A percentile compares a stretch with the other conserved stretches of the same genome.
phyloP scores from a whole-genome alignment of 352 stramenopile species.

The Globisporangium mamillatum region DNA sequence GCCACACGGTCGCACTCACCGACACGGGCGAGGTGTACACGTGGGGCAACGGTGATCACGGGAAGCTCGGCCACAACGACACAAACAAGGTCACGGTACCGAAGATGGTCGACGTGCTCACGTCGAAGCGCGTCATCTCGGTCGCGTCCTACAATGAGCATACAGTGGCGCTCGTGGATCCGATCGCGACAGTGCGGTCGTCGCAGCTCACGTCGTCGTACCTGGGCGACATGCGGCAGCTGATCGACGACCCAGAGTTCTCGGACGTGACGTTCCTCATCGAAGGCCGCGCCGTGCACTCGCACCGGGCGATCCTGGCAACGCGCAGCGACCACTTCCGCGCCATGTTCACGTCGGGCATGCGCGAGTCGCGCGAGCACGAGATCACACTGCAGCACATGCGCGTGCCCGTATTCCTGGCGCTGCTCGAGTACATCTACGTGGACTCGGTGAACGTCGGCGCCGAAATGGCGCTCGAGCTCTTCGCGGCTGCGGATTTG shows the following conservation, averaged over 20 bases:
- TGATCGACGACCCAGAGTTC: conserved; percentile 91
- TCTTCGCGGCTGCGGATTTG: conserved; percentile 93
- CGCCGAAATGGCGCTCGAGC: conserved; percentile 91
- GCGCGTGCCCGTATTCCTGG: conserved; percentile 90
- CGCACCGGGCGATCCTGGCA: conserved; percentile 90
- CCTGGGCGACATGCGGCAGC: conserved; percentile 86
- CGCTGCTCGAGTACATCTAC: conserved; percentile 97
- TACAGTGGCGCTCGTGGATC: conserved; percentile 91
- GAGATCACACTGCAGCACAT: conserved; percentile 90
- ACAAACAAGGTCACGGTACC: conserved; percentile 94
- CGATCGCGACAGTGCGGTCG: conserved; percentile 68
- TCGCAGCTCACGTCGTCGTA: conserved; percentile 85
- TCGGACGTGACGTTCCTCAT: conserved; percentile 88
- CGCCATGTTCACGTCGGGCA: conserved; percentile 93
- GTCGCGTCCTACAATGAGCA: conserved; percentile 98
- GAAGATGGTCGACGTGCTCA: conserved; percentile 89
- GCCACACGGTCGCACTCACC: conserved; percentile 93
- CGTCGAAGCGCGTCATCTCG: conserved; percentile 92
- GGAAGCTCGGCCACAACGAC: conserved; percentile 94
- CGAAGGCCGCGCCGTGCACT: conserved; percentile 79
- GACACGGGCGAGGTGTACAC: conserved; percentile 92
- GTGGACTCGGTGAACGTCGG: conserved; percentile 92
- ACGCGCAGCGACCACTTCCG: conserved; percentile 94
- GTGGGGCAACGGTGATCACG: conserved; percentile 92
- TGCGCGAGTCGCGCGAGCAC: conserved; percentile 86